Evolutionary conservation across 148 eudicot species (phyloP), one percentile per base, ranked within the genome.

Genomic region (Vaccinium vitisidaea): DNA sequence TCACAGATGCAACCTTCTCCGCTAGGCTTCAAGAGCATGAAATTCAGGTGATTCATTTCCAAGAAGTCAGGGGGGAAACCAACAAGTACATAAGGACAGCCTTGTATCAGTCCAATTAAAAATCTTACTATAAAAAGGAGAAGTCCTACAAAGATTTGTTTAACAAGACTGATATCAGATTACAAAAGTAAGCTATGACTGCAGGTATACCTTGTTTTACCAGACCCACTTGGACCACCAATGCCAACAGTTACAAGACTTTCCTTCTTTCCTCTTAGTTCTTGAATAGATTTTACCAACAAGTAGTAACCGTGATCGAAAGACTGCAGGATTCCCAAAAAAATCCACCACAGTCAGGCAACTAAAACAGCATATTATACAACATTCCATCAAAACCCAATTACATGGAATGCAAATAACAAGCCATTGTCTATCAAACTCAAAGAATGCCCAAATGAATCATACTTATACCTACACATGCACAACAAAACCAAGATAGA

Each of bases 151-250:
- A 54, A 12, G 39, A 55, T 39, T 79, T 79, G 39, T 55, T 53
- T 1, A 55, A 54, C 39, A 32, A 15, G 39, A 79, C 12, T 4
- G 65, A 32, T 6, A 78, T 79, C 48, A 55, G 13, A 86, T 36
- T 43, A 52, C 25, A 46, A 23, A 59, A 30, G 36, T 43, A 43
- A 19, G 21, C 46, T 49, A 59, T 25, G 32, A 52, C 19, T 77
- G 73, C 67, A 84, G 3, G 48, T 53, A n/a, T 88, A 95, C 99
- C 99, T 97, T 49, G 99, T 79, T 93, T 97, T 97, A 79, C 99
- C 99, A 0, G 98, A 97, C 63, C 99, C 99, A 89, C 96, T 95
- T 4, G 99, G 99, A 86, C 99, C 99, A 74, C 99, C 99, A 82
- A 97, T 97, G 69, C 99, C 99, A 65, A 97, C 98, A 8, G 95